Base-by-base conservation (phyloP, 768 basidiomycete species). In the Rhodocollybia butyracea region DNA sequence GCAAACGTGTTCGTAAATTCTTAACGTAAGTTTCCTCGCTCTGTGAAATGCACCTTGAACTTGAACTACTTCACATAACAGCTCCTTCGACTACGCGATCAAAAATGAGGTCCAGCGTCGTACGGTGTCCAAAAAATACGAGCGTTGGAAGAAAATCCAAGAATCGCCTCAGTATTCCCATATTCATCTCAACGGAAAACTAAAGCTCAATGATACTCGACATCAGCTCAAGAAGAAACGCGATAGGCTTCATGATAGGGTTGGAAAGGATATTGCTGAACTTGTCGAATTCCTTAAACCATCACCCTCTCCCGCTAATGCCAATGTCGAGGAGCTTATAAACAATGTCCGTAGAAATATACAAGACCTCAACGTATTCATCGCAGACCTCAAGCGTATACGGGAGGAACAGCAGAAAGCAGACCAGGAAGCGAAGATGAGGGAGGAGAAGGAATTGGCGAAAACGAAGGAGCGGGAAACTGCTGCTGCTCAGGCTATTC, bases 151-250 rank as follows among this genome's bases (percentile, higher is more conserved):
- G 22, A 43, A 29, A 29, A 51, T 55, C 3, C 60, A 61, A 43
- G 26, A 45, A 7, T 61, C 62, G 5, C 34, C 30, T 15, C 58
- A 59, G 48, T 60, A 61, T 48, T 38, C 36, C 3, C 59, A 54
- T 30, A 41, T 61, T 10, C 56, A 57, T 32, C 5, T n/a, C 1
- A 22, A 21, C 21, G 55, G 57, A 2, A 57, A 55, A 10, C 22
- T 24, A 2, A 52, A 39, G 2, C 48, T 64, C 3, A 29, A 61
- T 29, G 5, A 10, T 15, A 55, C 57, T 12, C 48, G 55, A 34
- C 12, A n/a, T 24, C 46, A 54, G 3, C 38, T 61, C 1, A 34
- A 31, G 62, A 57, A 46, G 39, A 56, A 27, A 56, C 56, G 58
- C 11, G 48, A 50, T 34, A 31, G 32, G 22, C 34, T 50, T 54